These are phyloP conservation scores for Saprolegnia parasitica DNA, from an alignment of 352 stramenopile species.

Conservation along the genomic window DNA sequence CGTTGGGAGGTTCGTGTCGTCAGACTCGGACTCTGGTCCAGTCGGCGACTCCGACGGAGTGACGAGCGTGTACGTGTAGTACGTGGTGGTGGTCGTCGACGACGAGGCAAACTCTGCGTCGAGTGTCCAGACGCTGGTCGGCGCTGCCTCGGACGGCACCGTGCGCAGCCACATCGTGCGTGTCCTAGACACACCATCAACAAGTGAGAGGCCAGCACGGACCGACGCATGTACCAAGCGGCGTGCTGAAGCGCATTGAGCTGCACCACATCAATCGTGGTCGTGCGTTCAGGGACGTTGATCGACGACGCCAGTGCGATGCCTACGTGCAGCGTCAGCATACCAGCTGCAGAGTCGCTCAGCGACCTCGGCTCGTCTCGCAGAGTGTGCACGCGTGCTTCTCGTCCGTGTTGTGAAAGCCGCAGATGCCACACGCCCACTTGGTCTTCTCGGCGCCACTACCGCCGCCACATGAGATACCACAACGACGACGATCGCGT, in stretches of 20 bases:
- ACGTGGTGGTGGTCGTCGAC: background rate
- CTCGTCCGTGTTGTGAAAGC: background rate
- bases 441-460: background rate
- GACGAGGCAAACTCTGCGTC: background rate
- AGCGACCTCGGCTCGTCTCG: background rate
- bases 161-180: background rate
- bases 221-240: background rate
- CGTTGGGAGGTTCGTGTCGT: background rate
- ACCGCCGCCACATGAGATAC: no score
- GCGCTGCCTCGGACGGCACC: background rate
- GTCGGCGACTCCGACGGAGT: background rate
- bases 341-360: no score
- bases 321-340: background rate
- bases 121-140: background rate
- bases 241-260: background rate
- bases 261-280: background rate
- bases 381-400: constrained; percentile 1
- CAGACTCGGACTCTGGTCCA: background rate
- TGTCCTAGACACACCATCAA: background rate
- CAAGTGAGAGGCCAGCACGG: background rate
- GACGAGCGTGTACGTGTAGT: background rate
- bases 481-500: background rate
- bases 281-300: background rate
- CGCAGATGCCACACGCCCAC: constrained; percentile 3
- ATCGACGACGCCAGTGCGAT: background rate